These are phyloP conservation scores for Solanum paucissectum DNA, from an alignment of 257 asterid genomes.

Conservation along the genomic window DNA sequence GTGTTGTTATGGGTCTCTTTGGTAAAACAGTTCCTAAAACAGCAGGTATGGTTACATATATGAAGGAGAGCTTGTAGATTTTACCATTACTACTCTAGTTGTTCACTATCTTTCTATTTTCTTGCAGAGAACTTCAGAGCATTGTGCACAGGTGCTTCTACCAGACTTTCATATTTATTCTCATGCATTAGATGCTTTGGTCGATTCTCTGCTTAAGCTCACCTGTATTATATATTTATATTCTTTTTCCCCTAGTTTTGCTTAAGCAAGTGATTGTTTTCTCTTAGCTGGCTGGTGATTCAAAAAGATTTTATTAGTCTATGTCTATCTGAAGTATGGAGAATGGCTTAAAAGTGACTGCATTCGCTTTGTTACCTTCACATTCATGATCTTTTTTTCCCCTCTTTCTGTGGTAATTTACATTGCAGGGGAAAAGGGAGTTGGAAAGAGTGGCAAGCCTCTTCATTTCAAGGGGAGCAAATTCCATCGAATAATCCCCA, in stretches of 20 bases:
- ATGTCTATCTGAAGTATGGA: not conserved
- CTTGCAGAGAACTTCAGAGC: slow-evolving; percentile 91
- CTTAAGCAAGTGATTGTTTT: not conserved
- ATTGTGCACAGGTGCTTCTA: slow-evolving; percentile 65
- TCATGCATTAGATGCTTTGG: not conserved
- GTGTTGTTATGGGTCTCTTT: slow-evolving; percentile 82
- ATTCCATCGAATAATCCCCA: slow-evolving; percentile 90
- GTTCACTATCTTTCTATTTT: slow-evolving; percentile 6
- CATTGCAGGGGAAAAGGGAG: slow-evolving; percentile 76
- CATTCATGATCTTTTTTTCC: not conserved
- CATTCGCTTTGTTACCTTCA: not conserved
- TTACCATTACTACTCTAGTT: not conserved
- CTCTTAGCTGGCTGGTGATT: not conserved
- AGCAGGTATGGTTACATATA: slow-evolving; percentile 42
- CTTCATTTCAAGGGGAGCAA: slow-evolving; percentile 88
- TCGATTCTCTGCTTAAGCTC: not conserved
- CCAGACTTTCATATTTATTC: not conserved
- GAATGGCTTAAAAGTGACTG: not conserved
- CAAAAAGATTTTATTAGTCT: not conserved
- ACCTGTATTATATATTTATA: not conserved
- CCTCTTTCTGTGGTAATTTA: not conserved
- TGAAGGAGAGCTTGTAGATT: not conserved
- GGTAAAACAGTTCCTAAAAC: slow-evolving; percentile 95
- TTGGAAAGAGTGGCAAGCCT: slow-evolving; percentile 77
- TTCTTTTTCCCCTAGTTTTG: not conserved